These are phyloP conservation scores for Dendryphion nanum DNA, from an alignment of 2,329 filamentous ascomycete species.

Conservation along the genomic window DNA sequence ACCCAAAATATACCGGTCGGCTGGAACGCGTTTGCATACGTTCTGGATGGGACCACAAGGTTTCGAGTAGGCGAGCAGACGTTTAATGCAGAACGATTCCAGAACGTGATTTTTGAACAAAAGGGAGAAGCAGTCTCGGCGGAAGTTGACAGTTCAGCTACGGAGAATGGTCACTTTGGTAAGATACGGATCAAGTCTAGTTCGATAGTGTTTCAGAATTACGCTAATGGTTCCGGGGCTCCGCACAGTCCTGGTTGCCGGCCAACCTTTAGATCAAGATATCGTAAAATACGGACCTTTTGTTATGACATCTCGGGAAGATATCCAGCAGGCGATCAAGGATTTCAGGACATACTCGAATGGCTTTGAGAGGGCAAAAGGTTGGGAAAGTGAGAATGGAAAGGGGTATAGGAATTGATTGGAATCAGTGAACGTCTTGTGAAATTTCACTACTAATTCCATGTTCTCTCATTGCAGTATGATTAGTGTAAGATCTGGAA, in stretches of 20 bases:
- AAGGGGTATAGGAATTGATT: too few species aligned
- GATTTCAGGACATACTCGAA: constrained; percentile 11
- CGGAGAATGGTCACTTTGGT: background rate
- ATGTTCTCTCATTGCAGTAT: too few species aligned
- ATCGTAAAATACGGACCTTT: constrained; percentile 21
- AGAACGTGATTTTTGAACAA: background rate
- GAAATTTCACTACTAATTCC: too few species aligned
- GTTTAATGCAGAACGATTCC: background rate
- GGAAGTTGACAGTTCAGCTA: background rate
- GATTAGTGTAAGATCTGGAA: too few species aligned
- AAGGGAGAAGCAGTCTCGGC: background rate
- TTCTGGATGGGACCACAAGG: background rate
- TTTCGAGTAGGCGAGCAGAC: background rate
- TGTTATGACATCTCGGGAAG: constrained; percentile 9
- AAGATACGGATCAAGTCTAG: too few species aligned
- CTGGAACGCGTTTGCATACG: background rate
- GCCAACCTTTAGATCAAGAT: constrained; percentile 50
- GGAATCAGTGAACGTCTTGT: too few species aligned
- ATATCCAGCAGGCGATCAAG: constrained; percentile 10
- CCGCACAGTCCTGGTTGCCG: constrained; percentile 77
- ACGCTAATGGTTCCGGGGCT: too few species aligned
- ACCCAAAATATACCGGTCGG: background rate
- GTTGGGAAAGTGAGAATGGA: constrained; percentile 65
- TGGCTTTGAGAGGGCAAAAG: constrained; percentile 57
- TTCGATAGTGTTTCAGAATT: too few species aligned